Evolutionary conservation across 371 early-diverging fungal genomes (phyloP), one percentile per base, ranked within the genome.

Genomic region (Rhizopus sp.): DNA sequence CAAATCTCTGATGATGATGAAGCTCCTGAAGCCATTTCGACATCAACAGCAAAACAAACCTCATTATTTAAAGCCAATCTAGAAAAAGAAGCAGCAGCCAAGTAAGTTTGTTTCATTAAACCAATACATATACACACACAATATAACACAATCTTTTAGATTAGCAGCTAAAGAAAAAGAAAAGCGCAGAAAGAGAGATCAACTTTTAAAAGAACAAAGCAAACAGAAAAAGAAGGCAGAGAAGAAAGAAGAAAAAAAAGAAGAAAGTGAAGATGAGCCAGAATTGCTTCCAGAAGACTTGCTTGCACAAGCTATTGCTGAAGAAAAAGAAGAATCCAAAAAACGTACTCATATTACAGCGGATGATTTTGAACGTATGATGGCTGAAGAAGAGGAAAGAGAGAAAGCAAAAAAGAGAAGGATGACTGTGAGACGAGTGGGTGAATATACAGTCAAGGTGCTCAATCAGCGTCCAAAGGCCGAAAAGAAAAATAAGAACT

Each of bases 361-460:
- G 4, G 76, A 68, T 13, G 80, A 80, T 44, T 75, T 80, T 55
- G 83, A 82, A 46, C 74, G 65, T 23, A 72, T 75, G 47, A 66
- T 67, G 2, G 76, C 64, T 50, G 70, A 71, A 17, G 74, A 74
- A 63, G 64, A 75, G 3, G 63, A 68, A 30, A 47, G 59, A 30
- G 41, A 54, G 7, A 69, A 57, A 38, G 70, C 62, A 48, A 69
- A 64, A 50, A 65, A 60, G 38, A 46, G 33, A 29, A 45, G 45
- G 12, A 15, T 29, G 0, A 49, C 62, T 23, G 73, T 60, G 23
- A 66, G 61, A 49, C 50, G 32, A 40, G 73, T 75, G 5, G 80
- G 80, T 31, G 77, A 77, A 62, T 80, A 77, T 54, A 73, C 77
- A n/a, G 77, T 80, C 48, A 73, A 71, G 44, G 77, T 80, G 3